phyloP scores from a whole-genome alignment of 2,329 filamentous ascomycete genomes.

The Cytospora piceicola region DNA sequence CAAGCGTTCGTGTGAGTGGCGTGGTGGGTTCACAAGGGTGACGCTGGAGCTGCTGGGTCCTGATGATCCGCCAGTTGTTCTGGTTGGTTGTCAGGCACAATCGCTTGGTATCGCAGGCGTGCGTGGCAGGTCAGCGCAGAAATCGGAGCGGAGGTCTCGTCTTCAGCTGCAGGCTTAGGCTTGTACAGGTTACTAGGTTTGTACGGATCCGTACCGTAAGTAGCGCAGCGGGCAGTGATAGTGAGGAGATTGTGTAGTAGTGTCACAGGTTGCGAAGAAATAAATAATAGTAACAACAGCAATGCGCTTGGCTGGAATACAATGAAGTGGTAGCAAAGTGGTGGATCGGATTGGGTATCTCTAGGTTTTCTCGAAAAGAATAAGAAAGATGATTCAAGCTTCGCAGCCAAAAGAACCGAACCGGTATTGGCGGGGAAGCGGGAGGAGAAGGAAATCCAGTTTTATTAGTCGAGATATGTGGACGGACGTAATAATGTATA shows the following conservation, averaged over 20 bases:
- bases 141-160: not conserved
- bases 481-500: no score
- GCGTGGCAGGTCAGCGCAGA: conserved; percentile 16
- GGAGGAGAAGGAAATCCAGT: conserved; percentile 1
- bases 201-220: conserved; percentile 8
- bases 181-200: not conserved
- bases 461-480: not conserved
- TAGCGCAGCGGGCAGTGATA: conserved; percentile 1
- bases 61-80: conserved; percentile 6
- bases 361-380: not conserved
- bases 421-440: conserved; percentile 1
- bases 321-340: conserved; percentile 3
- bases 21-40: conserved; percentile 16
- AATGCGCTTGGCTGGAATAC: conserved; percentile 1
- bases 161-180: not conserved
- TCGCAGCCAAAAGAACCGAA: not conserved
- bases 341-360: conserved; percentile 5
- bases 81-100: conserved; percentile 21
- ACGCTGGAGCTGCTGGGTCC: conserved; percentile 15
- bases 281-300: not conserved
- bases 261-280: conserved; percentile 13
- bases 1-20: conserved; percentile 14
- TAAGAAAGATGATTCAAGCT: not conserved
- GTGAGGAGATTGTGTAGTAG: not conserved
- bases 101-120: conserved; percentile 16